Conservation (phyloP, 208 protist species). For the Crithidia sp. region DNA sequence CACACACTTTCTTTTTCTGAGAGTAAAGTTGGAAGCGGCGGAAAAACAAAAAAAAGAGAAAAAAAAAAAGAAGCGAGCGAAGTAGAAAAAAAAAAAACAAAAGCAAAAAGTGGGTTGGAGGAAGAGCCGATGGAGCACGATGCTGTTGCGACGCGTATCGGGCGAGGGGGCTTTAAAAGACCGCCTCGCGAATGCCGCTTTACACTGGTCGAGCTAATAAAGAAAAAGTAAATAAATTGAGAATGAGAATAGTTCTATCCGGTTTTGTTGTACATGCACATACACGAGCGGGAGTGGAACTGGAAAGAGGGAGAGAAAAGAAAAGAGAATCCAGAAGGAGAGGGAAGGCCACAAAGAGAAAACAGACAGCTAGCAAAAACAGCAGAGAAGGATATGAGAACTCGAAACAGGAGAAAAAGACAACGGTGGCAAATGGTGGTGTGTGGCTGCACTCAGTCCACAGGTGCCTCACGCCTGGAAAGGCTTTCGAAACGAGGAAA, state of each 20-base stretch:
- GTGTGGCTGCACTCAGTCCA: too few species aligned
- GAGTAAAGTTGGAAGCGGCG: neutral
- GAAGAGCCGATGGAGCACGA: neutral
- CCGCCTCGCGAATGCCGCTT: too few species aligned
- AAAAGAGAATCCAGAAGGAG: too few species aligned
- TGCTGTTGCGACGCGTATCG: too few species aligned
- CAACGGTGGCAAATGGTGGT: too few species aligned
- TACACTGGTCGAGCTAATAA: neutral
- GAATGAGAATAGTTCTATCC: neutral
- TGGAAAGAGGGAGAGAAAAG: too few species aligned
- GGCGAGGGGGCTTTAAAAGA: too few species aligned
- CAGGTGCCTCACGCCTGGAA: too few species aligned
- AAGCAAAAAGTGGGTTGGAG: neutral
- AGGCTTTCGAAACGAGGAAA: too few species aligned
- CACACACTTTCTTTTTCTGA: neutral
- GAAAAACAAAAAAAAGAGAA: constrained; percentile 4
- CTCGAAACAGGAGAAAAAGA: neutral
- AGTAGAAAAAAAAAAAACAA: constrained; percentile 1
- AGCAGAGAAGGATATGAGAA: neutral
- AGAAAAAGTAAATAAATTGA: neutral
- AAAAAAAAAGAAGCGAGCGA: neutral
- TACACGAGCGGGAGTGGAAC: too few species aligned
- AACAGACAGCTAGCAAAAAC: neutral
- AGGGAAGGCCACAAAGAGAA: too few species aligned
- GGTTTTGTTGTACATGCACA: too few species aligned